Conservation (phyloP, 2,329 filamentous ascomycete genomes). For the Sporothrix pallida region DNA sequence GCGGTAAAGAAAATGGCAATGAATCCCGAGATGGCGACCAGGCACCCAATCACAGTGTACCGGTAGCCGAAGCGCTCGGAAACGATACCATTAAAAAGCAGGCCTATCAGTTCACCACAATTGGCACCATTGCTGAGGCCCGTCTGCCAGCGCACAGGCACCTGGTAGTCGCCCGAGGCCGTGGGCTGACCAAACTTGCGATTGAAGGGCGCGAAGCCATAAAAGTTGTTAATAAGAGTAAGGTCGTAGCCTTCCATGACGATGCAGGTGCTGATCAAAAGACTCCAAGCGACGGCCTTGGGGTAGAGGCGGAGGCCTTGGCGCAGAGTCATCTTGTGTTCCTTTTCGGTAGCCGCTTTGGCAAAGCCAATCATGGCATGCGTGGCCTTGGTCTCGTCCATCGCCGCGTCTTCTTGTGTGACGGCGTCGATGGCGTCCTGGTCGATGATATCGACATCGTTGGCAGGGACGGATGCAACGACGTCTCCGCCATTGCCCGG, state of each 20-base stretch:
- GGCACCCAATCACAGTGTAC: slow-evolving; percentile 65
- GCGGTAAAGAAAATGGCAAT: slow-evolving; percentile 71
- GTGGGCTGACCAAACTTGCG: slow-evolving; percentile 59
- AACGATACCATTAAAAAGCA: slow-evolving; percentile 68
- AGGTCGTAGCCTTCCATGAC: slow-evolving; percentile 92
- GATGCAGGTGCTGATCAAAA: slow-evolving; percentile 89
- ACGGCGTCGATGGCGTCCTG: slow-evolving; percentile 8
- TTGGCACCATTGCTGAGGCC: slow-evolving; percentile 63
- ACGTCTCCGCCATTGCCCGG: neutral
- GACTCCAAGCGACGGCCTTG: slow-evolving; percentile 81
- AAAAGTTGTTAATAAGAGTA: slow-evolving; percentile 81
- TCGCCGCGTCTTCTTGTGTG: slow-evolving; percentile 21
- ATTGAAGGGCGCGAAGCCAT: slow-evolving; percentile 56
- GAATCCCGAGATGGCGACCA: slow-evolving; percentile 61
- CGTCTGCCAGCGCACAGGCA: slow-evolving; percentile 66
- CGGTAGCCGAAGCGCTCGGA: slow-evolving; percentile 72
- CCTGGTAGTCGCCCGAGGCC: slow-evolving; percentile 55
- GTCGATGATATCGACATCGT: neutral
- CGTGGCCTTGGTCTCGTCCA: slow-evolving; percentile 30
- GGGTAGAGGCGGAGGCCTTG: slow-evolving; percentile 84
- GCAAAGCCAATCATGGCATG: slow-evolving; percentile 51
- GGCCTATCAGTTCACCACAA: slow-evolving; percentile 69
- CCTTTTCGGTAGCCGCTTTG: slow-evolving; percentile 61
- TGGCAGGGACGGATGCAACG: neutral
- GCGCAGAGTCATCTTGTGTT: slow-evolving; percentile 72